Evolutionary conservation across 257 asterid species (phyloP).

Genomic region (Prunella vulgaris): DNA sequence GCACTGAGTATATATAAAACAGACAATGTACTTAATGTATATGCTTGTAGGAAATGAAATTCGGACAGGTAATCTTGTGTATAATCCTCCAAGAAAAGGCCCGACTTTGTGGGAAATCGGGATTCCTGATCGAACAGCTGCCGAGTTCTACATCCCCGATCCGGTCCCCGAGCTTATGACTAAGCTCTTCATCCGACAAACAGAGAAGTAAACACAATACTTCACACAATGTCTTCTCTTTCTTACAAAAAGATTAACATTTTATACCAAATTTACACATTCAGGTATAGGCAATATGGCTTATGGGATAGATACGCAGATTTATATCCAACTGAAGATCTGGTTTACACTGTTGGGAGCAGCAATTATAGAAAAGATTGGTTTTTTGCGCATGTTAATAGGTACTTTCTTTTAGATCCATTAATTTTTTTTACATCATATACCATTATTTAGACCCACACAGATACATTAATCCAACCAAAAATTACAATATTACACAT

Average conservation of each 20-base stretch:
- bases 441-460: too few relatives aligned
- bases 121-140: constrained; percentile 42
- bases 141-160: constrained; percentile 44
- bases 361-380: constrained; percentile 32
- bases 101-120: constrained; percentile 52
- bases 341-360: constrained; percentile 29
- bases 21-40: background rate
- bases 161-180: constrained; percentile 23
- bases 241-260: background rate
- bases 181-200: constrained; percentile 20
- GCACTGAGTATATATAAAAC: too few relatives aligned
- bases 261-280: background rate
- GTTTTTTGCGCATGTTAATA: constrained; percentile 45
- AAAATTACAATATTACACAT: too few relatives aligned
- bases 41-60: constrained; percentile 22
- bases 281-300: constrained; percentile 38
- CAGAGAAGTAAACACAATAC: constrained; percentile 24
- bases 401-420: constrained; percentile 11
- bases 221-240: background rate
- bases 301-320: constrained; percentile 41
- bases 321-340: constrained; percentile 30
- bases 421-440: too few relatives aligned
- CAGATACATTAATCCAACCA: too few relatives aligned
- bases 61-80: constrained; percentile 23
- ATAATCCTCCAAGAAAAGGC: constrained; percentile 40